phyloP scores from a whole-genome alignment of 1,284 basidiomycete genomes.

The Puccinia brachypodii region DNA sequence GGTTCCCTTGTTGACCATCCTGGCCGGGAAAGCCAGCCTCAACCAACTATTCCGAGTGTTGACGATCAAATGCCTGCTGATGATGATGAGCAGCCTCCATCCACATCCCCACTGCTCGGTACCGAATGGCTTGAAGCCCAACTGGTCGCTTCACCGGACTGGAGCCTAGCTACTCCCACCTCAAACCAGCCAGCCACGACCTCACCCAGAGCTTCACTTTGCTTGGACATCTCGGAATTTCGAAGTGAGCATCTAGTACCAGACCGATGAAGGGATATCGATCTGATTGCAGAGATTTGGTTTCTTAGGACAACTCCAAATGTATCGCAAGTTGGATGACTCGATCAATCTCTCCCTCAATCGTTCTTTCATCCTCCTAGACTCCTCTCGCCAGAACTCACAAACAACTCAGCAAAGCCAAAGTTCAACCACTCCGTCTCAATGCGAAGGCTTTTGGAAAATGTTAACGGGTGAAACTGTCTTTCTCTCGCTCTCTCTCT shows the following conservation, averaged over 20 bases:
- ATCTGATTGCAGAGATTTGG: not conserved
- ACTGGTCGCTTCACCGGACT: not conserved
- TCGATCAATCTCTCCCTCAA: slow-evolving; percentile 26
- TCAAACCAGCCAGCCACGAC: too few relatives aligned
- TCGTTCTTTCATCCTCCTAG: not conserved
- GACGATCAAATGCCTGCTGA: not conserved
- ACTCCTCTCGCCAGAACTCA: not conserved
- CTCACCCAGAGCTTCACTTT: not conserved
- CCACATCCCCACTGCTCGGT: not conserved
- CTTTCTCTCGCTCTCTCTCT: too few relatives aligned
- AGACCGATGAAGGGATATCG: too few relatives aligned
- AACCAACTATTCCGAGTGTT: not conserved
- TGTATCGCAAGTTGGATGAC: slow-evolving; percentile 33
- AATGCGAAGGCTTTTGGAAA: slow-evolving; percentile 23
- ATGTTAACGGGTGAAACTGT: slow-evolving; percentile 16
- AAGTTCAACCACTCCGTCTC: not conserved
- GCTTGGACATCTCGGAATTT: slow-evolving; percentile 32
- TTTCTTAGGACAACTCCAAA: not conserved
- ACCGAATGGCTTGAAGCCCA: slow-evolving; percentile 32
- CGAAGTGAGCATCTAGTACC: not conserved
- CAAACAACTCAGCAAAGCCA: not conserved
- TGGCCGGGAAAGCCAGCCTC: too few relatives aligned
- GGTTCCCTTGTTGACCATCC: too few relatives aligned
- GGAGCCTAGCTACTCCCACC: too few relatives aligned
- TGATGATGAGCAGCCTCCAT: not conserved